phyloP scores from a whole-genome alignment of 202 grass and related monocot species.

The Carex sylvatica region DNA sequence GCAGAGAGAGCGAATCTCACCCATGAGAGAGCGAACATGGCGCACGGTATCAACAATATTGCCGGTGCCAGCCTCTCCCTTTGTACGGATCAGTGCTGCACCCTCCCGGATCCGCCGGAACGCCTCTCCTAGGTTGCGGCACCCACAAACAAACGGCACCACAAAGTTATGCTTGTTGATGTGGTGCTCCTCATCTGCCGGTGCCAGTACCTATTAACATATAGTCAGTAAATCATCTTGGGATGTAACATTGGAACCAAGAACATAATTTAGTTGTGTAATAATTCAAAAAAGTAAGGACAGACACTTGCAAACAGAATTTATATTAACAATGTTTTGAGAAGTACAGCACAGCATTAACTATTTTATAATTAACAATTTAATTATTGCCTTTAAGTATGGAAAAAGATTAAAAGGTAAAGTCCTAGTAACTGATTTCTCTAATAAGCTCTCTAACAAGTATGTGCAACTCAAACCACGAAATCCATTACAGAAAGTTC shows the following conservation, averaged over 20 bases:
- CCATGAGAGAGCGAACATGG: slow-evolving; percentile 46
- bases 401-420: background rate
- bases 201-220: slow-evolving; percentile 37
- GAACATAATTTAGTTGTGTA: background rate
- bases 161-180: slow-evolving; percentile 46
- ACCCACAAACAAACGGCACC: slow-evolving; percentile 42
- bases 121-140: slow-evolving; percentile 50
- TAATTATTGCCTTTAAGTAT: background rate
- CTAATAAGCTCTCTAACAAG: background rate
- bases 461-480: background rate
- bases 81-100: slow-evolving; percentile 26
- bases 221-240: background rate
- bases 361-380: background rate
- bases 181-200: slow-evolving; percentile 36
- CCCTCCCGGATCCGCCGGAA: slow-evolving; percentile 33
- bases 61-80: slow-evolving; percentile 45
- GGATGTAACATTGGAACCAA: background rate
- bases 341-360: background rate
- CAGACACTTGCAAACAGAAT: background rate
- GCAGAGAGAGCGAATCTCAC: slow-evolving; percentile 35
- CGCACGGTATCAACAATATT: slow-evolving; percentile 43
- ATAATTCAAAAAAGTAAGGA: slow-evolving; percentile 3
- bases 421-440: background rate
- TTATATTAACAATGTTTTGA: background rate
- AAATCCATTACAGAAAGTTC: background rate